Evolutionary conservation across 1,284 basidiomycete species (phyloP), one percentile per base, ranked within the genome.

Genomic region (Cryptococcus floricola): DNA sequence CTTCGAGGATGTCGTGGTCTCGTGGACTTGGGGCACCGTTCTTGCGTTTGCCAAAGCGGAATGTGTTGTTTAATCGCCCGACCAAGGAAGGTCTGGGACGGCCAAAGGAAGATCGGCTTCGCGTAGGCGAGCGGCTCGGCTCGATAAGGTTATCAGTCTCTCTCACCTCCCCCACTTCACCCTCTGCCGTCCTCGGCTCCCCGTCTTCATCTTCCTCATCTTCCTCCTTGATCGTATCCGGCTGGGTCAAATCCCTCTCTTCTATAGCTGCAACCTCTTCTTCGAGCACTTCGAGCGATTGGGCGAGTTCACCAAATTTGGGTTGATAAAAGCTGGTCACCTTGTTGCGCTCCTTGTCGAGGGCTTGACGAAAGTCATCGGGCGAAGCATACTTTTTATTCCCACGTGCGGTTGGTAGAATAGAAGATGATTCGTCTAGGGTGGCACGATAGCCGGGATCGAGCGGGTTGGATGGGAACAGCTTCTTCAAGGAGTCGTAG

Each of bases 401-500:
- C 34, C 78, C 70, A 31, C 77, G 58, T 50, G 55, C 79, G 0
- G 66, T 59, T 9, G 71, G 70, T 2, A 81, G 69, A 4, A 78
- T 69, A 5, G 76, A 71, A 4, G 70, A 63, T 1, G 69, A 67
- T 65, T 93, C 90, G 53, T 91, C 80, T 64, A 84, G 64, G 10
- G 67, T 70, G 7, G 71, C 61, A 18, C 70, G 67, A 55, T 75
- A 73, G 5, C 69, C 61, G 28, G 70, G 68, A 60, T 75, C 70
- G 57, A 75, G 69, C 16, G 78, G 75, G 7, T 67, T 75, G 14
- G 67, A 71, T 5, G 73, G 77, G 67, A 76, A 78, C 23, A 74
- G 84, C 70, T 91, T 91, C 79, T 95, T 96, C 65, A 96, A 81
- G 0, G 85, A 80, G 67, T 91, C 90, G 70, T 94, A 94, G 46